Evolutionary conservation across 345 rosid genomes (phyloP).

Genomic region (Gossypium anomalum): DNA sequence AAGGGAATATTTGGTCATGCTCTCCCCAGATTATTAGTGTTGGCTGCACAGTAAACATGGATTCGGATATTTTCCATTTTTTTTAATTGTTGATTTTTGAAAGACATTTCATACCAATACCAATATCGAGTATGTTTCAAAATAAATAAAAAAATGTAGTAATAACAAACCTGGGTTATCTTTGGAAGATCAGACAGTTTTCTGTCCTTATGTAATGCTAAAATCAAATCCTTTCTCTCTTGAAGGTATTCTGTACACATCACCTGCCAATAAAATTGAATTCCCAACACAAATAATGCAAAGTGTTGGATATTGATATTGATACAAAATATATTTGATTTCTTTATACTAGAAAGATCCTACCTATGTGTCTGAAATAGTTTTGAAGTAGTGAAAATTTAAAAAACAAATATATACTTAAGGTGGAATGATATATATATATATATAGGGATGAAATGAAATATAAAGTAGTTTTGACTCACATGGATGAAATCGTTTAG

Average conservation of each 20-base stretch:
- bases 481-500: constrained; percentile 64
- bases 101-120: too few species aligned
- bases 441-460: neutral
- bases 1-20: constrained; percentile 71
- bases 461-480: neutral
- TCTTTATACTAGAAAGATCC: too few species aligned
- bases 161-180: constrained; percentile 55
- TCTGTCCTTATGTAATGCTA: constrained; percentile 65
- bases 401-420: too few species aligned
- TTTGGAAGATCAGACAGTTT: constrained; percentile 60
- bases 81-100: too few species aligned
- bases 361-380: too few species aligned
- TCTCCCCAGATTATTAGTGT: constrained; percentile 80
- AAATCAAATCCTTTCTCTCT: constrained; percentile 73
- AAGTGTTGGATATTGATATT: too few species aligned
- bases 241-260: constrained; percentile 67
- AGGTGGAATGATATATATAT: too few species aligned
- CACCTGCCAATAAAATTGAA: constrained; percentile 42
- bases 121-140: too few species aligned
- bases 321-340: too few species aligned
- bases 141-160: too few species aligned
- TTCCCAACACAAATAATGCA: neutral
- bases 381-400: too few species aligned
- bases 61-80: too few species aligned
- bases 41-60: constrained; percentile 40